Evolutionary conservation across 768 basidiomycete genomes (phyloP).

Genomic region (Russula compacta): DNA sequence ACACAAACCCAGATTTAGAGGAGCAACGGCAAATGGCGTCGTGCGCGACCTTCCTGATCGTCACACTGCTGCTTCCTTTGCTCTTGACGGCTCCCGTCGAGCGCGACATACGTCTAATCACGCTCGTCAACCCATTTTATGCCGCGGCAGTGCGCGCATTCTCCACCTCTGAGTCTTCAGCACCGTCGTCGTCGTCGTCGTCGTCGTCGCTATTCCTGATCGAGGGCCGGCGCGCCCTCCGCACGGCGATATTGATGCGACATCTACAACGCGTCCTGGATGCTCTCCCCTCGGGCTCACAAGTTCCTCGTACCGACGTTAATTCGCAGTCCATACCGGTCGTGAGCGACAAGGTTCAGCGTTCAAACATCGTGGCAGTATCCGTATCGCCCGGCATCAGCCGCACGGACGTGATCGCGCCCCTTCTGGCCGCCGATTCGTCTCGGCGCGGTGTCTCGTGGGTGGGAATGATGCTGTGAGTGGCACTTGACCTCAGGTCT

Average conservation of each 20-base stretch:
- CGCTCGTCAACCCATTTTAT: constrained; percentile 83
- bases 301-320: constrained; percentile 36
- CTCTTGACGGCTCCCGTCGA: constrained; percentile 79
- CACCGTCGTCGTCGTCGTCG: constrained; percentile 5
- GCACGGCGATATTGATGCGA: constrained; percentile 53
- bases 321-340: constrained; percentile 27
- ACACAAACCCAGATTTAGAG: constrained; percentile 24
- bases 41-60: constrained; percentile 67
- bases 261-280: constrained; percentile 83
- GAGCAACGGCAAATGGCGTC: constrained; percentile 39
- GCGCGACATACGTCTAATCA: constrained; percentile 83
- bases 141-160: constrained; percentile 58
- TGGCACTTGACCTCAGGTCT: constrained; percentile 8
- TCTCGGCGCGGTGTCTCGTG: constrained; percentile 30
- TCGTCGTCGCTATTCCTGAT: constrained; percentile 32
- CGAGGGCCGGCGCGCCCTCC: constrained; percentile 59
- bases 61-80: constrained; percentile 69
- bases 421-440: constrained; percentile 41
- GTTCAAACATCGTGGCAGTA: constrained; percentile 68
- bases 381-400: constrained; percentile 72
- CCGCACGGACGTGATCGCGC: constrained; percentile 57
- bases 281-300: constrained; percentile 59
- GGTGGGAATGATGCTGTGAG: constrained; percentile 43
- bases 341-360: constrained; percentile 37
- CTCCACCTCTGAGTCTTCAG: constrained; percentile 25